Base-by-base conservation (phyloP, 2,329 filamentous ascomycete species). In the Thielaviopsis punctulata region DNA sequence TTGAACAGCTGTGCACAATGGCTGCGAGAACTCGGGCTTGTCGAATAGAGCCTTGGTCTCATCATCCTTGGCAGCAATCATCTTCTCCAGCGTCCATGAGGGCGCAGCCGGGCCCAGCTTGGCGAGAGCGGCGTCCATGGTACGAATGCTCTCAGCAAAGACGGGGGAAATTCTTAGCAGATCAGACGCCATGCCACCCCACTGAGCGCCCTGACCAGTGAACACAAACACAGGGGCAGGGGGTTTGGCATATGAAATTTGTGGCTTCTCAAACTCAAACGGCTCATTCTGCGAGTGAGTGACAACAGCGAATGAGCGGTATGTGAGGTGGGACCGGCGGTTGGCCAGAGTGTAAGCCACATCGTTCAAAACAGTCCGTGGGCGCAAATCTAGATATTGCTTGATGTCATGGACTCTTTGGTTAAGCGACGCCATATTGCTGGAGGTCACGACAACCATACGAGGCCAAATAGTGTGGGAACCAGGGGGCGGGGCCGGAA, bases 1-100 rank as follows among this genome's bases (percentile, higher is more conserved):
- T 57, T 77, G 73, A 2, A 76, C 57, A 0, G 71, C 69, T 0
- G 69, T 71, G 55, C 65, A 70, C 5, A 62, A 55, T 48, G 70
- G 69, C 56, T 72, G 68, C n/a, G 64, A 67, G 52, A 72, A 64
- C 47, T 70, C 61, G 1, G 70, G 67, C 27, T 65, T 48, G 45
- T 62, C 59, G 15, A 33, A 24, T 2, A 72, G 60, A 21, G 59
- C 58, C 0, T 45, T 45, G 43, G 43, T 45, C 43, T 45, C 43
- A 23, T 21, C 43, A 19, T 44, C 41, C 9, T 45, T 15, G 15
- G 43, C 43, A 21, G 43, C 43, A 45, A 45, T 45, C 43, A 45
- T 45, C 43, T 45, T 45, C n/a, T 45, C 43, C 43, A 45, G 43
- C 13, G 43, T 45, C 43, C 43, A 45, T 23, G 22, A 45, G n/a